phyloP scores from a whole-genome alignment of 495 filamentous ascomycete species.

The Bombardia bombarda region DNA sequence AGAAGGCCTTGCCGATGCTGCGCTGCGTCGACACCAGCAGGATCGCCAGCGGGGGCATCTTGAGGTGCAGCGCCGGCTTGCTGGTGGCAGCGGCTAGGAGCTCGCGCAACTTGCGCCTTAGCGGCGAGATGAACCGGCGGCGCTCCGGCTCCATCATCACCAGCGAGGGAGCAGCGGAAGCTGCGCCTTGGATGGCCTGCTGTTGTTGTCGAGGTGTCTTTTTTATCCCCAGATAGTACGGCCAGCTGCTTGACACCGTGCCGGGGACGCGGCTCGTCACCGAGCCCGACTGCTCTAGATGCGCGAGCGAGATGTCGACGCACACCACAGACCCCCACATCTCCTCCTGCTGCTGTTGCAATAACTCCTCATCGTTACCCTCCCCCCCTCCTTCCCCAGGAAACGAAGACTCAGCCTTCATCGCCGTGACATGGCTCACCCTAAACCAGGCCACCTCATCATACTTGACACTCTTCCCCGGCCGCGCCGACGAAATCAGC shows the following conservation, averaged over 20 bases:
- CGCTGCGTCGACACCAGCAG: slow-evolving; percentile 84
- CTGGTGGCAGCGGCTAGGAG: slow-evolving; percentile 83
- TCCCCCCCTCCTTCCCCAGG: not conserved
- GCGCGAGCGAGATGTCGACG: slow-evolving; percentile 74
- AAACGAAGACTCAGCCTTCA: slow-evolving; percentile 44
- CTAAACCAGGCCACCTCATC: slow-evolving; percentile 85
- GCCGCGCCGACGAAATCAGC: slow-evolving; percentile 28
- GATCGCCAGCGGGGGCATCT: slow-evolving; percentile 80
- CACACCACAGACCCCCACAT: slow-evolving; percentile 76
- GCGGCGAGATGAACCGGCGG: slow-evolving; percentile 49
- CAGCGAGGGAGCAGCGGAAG: slow-evolving; percentile 27
- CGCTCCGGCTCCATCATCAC: slow-evolving; percentile 31
- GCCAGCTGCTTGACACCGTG: slow-evolving; percentile 66
- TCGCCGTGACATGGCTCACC: slow-evolving; percentile 59
- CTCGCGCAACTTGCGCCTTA: slow-evolving; percentile 73
- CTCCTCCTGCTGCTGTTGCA: too few species aligned
- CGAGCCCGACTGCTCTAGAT: slow-evolving; percentile 81
- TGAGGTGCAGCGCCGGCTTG: slow-evolving; percentile 74
- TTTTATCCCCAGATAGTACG: slow-evolving; percentile 74
- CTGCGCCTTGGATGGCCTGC: not conserved
- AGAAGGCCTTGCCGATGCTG: slow-evolving; percentile 77
- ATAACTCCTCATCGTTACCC: slow-evolving; percentile 27
- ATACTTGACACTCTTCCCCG: slow-evolving; percentile 23
- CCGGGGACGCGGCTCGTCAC: slow-evolving; percentile 70
- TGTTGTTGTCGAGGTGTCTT: slow-evolving; percentile 33